A percentile compares a stretch with the other conserved stretches of the same genome.
These are phyloP conservation scores for Mucuna pruriens DNA, from an alignment of 306 rosid genomes.

Conservation along the genomic window DNA sequence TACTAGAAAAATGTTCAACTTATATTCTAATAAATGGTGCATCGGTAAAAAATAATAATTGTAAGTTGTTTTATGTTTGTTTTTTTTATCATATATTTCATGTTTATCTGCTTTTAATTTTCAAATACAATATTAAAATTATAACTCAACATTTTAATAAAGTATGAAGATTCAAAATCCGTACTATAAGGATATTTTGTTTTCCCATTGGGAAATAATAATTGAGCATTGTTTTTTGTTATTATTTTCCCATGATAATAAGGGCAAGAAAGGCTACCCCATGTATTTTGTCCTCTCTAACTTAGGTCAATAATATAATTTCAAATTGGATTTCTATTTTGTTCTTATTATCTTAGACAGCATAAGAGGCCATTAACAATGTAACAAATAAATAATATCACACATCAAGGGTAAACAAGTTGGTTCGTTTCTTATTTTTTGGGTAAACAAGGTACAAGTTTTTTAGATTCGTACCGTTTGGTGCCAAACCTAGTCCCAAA, in stretches of 20 bases:
- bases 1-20: not conserved
- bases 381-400: not conserved
- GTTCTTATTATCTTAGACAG: not conserved
- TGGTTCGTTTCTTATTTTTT: not conserved
- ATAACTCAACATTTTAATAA: not conserved
- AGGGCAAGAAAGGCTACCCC: not conserved
- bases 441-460: not conserved
- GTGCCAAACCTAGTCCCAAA: not conserved
- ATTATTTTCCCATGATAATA: conserved; percentile 1
- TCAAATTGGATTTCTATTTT: not conserved
- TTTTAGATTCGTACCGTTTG: conserved; percentile 10
- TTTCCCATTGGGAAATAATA: not conserved
- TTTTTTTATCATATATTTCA: not conserved
- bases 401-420: not conserved
- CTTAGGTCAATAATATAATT: not conserved
- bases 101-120: not conserved
- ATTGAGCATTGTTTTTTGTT: not conserved
- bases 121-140: not conserved
- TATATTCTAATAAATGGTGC: not conserved
- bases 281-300: conserved; percentile 31
- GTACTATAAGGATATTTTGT: not conserved
- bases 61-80: not conserved
- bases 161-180: not conserved
- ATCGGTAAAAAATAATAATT: not conserved
- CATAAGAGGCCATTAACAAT: not conserved